Base-by-base conservation (phyloP, 805 yeast species). In the Torulaspora gathmanii region DNA sequence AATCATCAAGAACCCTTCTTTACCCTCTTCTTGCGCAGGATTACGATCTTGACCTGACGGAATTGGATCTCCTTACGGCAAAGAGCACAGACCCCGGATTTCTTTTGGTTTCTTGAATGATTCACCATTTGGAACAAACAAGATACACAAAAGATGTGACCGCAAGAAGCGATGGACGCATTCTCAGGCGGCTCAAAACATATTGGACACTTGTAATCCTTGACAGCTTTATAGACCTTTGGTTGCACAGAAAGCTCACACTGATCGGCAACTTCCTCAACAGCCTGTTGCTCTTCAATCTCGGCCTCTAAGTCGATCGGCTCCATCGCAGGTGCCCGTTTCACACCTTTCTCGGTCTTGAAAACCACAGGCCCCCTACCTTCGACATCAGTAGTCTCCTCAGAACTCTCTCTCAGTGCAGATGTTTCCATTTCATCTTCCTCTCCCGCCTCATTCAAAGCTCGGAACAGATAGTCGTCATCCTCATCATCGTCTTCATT, bases 141-240 rank as follows among this genome's bases (percentile, higher is more conserved):
- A 22, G 71, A 72, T 5, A 72, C 66, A 53, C 84, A 79, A 53
- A 72, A 78, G 2, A 75, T 63, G 57, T 79, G 84, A 0, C 84
- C 84, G 61, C 84, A 79, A 0, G 76, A 74, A 3, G 78, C 68
- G 13, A 73, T 73, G 25, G 71, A 69, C 1, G 81, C 73, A 5
- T 64, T 53, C 12, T 66, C 71, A 2, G 80, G 78, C 4, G 73
- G 69, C 7, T 78, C 83, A 56, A 79, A 72, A 43, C 84, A 79
- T 16, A 79, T 73, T 0, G 81, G 79, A 55, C 84, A 78, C 26
- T 59, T 61, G 23, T 69, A 69, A 12, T 68, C 68, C 27, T 61
- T 61, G 22, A 70, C 56, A 2, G 67, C 56, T 35, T 64, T 67
- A 51, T 51, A 45, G 8, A 31, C 20, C 16, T 31, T 31, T 16